phyloP scores from a whole-genome alignment of 805 yeast genomes.

The Candida dajiaensis region DNA sequence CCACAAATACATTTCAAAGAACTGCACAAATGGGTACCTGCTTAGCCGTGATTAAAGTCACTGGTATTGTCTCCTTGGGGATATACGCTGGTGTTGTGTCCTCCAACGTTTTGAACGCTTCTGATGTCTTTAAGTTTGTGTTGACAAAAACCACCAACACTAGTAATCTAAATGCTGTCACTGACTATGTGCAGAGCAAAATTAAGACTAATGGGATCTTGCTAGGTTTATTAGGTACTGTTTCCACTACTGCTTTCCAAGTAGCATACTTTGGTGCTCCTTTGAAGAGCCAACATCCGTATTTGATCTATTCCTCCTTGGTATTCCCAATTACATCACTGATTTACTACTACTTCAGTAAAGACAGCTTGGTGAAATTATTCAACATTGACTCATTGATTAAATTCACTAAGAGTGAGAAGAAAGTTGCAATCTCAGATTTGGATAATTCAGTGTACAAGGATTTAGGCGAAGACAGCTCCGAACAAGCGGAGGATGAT shows the following conservation, averaged over 20 bases:
- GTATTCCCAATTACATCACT: slow-evolving; percentile 19
- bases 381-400: slow-evolving; percentile 5
- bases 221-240: slow-evolving; percentile 34
- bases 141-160: slow-evolving; percentile 27
- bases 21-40: slow-evolving; percentile 42
- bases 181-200: slow-evolving; percentile 16
- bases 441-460: slow-evolving; percentile 41
- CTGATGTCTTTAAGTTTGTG: slow-evolving; percentile 26
- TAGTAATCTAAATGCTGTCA: slow-evolving; percentile 15
- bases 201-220: slow-evolving; percentile 20
- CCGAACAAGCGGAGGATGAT: slow-evolving; percentile 18
- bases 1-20: background rate
- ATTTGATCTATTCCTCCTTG: slow-evolving; percentile 45
- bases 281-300: slow-evolving; percentile 58
- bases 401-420: slow-evolving; percentile 1
- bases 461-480: slow-evolving; percentile 29
- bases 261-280: slow-evolving; percentile 56
- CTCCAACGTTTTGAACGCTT: slow-evolving; percentile 23
- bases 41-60: slow-evolving; percentile 49
- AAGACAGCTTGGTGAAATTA: slow-evolving; percentile 3
- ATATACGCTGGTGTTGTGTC: slow-evolving; percentile 47
- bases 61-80: slow-evolving; percentile 68
- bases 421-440: slow-evolving; percentile 31
- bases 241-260: slow-evolving; percentile 46
- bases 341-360: slow-evolving; percentile 10